Conservation (phyloP, 192 early-diverging fungal species). For the Backusella parvicylindrica region DNA sequence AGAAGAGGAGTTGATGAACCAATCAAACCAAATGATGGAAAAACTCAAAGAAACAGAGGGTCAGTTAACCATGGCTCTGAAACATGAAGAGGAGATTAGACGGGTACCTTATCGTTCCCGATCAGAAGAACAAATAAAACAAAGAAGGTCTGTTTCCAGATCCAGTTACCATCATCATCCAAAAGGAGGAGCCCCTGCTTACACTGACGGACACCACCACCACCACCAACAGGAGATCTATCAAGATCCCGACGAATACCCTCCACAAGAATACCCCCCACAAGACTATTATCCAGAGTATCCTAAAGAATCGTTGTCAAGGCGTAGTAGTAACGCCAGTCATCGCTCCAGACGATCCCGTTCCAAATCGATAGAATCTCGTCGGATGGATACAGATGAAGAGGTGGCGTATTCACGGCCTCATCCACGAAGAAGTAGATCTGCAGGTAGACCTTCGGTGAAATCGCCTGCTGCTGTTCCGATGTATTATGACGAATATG, state of each 20-base stretch:
- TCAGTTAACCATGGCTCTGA: conserved; percentile 18
- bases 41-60: conserved; percentile 17
- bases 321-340: neutral
- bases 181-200: neutral
- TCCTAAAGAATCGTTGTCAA: neutral
- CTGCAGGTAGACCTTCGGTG: neutral
- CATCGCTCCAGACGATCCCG: neutral
- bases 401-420: neutral
- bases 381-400: neutral
- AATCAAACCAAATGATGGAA: conserved; percentile 8
- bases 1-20: neutral
- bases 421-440: neutral
- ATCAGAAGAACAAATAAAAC: neutral
- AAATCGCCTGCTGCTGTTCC: neutral
- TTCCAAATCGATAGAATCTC: neutral
- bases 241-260: neutral
- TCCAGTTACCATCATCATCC: neutral
- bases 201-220: neutral
- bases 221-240: neutral
- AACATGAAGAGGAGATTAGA: conserved; percentile 53
- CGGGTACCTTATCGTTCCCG: conserved; percentile 18
- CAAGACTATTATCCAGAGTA: neutral
- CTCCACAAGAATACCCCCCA: neutral
- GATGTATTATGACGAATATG: neutral
- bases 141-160: neutral